Conservation (phyloP, 495 filamentous ascomycete species). For the Pyrenopolyporus hunteri region DNA sequence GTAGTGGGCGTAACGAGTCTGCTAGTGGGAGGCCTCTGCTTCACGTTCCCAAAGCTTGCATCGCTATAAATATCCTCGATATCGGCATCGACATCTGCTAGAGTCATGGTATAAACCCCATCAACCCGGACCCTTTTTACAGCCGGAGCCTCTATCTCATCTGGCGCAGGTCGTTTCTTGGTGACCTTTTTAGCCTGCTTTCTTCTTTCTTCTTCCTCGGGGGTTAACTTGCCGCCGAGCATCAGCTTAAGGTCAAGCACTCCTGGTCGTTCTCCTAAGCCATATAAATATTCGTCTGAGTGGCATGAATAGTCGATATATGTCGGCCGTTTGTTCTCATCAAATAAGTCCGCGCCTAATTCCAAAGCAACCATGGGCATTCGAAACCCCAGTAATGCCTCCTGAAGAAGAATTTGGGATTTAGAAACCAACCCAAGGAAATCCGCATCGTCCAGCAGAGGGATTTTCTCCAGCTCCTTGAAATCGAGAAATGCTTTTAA, state of each 20-base stretch:
- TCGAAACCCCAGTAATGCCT: constrained; percentile 7
- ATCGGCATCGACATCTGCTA: constrained; percentile 14
- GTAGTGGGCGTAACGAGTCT: constrained; percentile 22
- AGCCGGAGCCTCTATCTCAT: not conserved
- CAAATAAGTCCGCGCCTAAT: not conserved
- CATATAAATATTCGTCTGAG: constrained; percentile 11
- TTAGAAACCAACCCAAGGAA: not conserved
- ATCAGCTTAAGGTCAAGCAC: constrained; percentile 9
- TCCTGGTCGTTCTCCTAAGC: constrained; percentile 21
- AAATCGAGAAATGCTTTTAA: constrained; percentile 5
- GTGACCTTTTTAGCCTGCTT: not conserved
- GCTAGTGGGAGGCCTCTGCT: not conserved
- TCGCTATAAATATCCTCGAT: constrained; percentile 17
- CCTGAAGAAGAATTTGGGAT: constrained; percentile 2
- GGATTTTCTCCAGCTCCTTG: not conserved
- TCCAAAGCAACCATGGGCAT: not conserved
- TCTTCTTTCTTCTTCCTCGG: not conserved
- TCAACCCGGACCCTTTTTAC: not conserved
- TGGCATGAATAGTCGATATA: constrained; percentile 26
- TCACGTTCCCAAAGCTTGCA: not conserved
- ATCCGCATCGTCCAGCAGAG: not conserved
- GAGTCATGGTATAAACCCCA: constrained; percentile 12
- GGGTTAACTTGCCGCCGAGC: constrained; percentile 17
- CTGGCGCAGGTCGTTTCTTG: not conserved
- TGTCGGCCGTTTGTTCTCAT: constrained; percentile 18